Base-by-base conservation (phyloP, 805 yeast genomes). In the Candida oleophila region DNA sequence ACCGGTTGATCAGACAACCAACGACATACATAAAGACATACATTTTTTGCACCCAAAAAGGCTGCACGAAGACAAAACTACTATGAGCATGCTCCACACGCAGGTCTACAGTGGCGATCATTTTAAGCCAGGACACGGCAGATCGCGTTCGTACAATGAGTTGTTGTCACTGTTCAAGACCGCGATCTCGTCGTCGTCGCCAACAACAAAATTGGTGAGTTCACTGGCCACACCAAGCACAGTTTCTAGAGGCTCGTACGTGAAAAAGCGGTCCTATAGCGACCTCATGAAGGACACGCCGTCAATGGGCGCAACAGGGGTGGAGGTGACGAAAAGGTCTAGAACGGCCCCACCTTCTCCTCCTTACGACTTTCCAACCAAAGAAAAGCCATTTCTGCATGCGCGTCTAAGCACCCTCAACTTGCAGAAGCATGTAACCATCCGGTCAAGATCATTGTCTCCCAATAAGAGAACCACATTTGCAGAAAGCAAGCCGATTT, bases 271-370 rank as follows among this genome's bases (percentile, higher is more conserved):
- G 46, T 56, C 65, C 5, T 57, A 57, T 44, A 57, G 62, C 45
- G 73, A 66, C 40, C 47, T 56, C 28, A 38, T 44, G 15, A 48
- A 47, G 19, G 56, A 53, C 19, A 38, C 47, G 16, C 16, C 43
- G n/a, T 19, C 21, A 2, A 19, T 22, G 21, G 42, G 22, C 4
- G 11, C 12, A 8, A 20, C 19, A 4, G 45, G 48, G 48, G 38
- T 37, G 52, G 9, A 49, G 50, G 44, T 37, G 38, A 34, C 49
- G 52, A 74, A 74, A 54, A 60, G 75, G 42, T 64, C 76, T n/a
- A 63, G 70, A 55, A 73, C 78, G 8, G 77, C 78, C 3, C 78
- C 78, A 30, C 74, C 78, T 11, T 70, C 74, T 15, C 69, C 71
- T 9, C 73, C 69, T n/a, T 55, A 30, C 21, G 37, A 39, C 14